Conservation (phyloP, 164 flowering plant species). For the Dillenia suffruticosa region DNA sequence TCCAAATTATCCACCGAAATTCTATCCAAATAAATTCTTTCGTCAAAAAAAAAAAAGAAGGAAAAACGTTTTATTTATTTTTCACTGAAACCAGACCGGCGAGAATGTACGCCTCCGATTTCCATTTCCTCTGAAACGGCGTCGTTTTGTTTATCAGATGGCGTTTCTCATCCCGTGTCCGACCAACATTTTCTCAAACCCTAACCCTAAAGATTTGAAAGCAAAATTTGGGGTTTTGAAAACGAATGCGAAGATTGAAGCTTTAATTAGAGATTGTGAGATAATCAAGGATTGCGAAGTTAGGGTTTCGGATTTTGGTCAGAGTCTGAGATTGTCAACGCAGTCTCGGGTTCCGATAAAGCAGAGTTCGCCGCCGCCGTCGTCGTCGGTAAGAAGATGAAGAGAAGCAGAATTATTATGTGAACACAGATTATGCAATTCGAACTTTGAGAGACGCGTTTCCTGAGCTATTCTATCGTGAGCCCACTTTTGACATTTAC, state of each 20-base stretch:
- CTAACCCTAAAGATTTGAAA: conserved; percentile 7
- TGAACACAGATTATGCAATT: conserved; percentile 80
- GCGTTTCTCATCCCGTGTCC: conserved; percentile 20
- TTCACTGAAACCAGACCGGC: background rate
- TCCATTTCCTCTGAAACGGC: background rate
- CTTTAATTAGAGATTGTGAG: conserved; percentile 19
- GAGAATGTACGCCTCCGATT: conserved; percentile 13
- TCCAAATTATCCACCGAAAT: conserved; percentile 8
- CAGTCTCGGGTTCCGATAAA: conserved; percentile 50
- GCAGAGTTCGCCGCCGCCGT: conserved; percentile 16
- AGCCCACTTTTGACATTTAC: conserved; percentile 68
- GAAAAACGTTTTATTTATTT: background rate
- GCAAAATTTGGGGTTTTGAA: conserved; percentile 6
- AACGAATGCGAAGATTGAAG: conserved; percentile 1
- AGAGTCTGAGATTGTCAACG: conserved; percentile 24
- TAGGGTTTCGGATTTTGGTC: conserved; percentile 21
- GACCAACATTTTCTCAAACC: conserved; percentile 5
- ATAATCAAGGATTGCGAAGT: conserved; percentile 25
- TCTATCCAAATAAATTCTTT: conserved; percentile 8
- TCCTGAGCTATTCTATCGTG: conserved; percentile 59
- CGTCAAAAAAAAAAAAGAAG: background rate
- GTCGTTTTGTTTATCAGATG: conserved; percentile 12
- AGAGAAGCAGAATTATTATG: conserved; percentile 60
- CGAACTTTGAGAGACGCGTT: conserved; percentile 74
- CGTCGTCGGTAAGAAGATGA: conserved; percentile 42